Base-by-base conservation (phyloP, 352 stramenopile genomes). In the Pilasporangium apinafurcum region DNA sequence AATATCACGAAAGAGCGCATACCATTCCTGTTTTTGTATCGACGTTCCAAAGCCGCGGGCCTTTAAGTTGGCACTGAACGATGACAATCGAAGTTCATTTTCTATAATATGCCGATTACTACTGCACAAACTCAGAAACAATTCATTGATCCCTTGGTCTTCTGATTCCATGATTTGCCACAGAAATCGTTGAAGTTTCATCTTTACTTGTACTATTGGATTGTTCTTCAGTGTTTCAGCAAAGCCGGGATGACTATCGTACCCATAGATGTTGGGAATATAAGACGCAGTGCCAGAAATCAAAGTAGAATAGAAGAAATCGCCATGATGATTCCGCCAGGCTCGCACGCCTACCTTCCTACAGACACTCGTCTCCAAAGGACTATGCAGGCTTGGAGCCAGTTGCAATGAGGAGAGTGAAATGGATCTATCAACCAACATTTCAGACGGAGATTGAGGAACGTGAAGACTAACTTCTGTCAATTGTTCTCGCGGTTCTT, bases 1-100 rank as follows among this genome's bases (percentile, higher is more conserved):
- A 21, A 77, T 60, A 2, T 50, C 47, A n/a, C 32, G 33, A 39
- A 69, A 72, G 10, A 77, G 21, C 7, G 56, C 44, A 27, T 64
- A 63, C 56, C 59, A 77, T 42, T 77, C 56, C 35, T 71, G 56
- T 37, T 67, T 71, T 7, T 47, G 43, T 9, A 65, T 21, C 12
- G 27, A 28, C 21, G 36, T 14, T 32, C 42, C 45, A 16, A 68
- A 62, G 4, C 56, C 51, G 34, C 64, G 42, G 8, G 18, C 9
- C 44, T 51, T 39, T 2, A 50, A 20, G 3, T 33, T 40, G 39
- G 48, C 31, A 16, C 54, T 37, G 26, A 73, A 56, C 36, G 26
- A 30, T 0, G 31, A 20, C 12, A 55, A 13, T 6, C 24, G 32
- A 31, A 50, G 40, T 31, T 53, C 32, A 21, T 17, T 16, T 17